Base-by-base conservation (phyloP, 106 monocot species). In the Apostasia shenzhenica region DNA sequence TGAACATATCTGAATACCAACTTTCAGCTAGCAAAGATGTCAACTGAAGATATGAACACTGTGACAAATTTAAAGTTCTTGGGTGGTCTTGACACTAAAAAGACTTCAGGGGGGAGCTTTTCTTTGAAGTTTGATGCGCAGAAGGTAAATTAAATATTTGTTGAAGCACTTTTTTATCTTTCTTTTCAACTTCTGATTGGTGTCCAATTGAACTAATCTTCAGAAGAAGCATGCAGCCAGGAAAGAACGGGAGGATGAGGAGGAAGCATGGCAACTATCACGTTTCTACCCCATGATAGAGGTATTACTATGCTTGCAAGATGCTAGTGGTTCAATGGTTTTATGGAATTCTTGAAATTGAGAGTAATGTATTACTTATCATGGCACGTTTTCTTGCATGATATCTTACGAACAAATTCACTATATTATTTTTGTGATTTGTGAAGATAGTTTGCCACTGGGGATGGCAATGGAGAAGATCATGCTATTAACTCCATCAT, bases 271-370 rank as follows among this genome's bases (percentile, higher is more conserved):
- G 85, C 74, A 74, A 72, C 62, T 90, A 10, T 86, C 77, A 68
- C 74, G 80, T 57, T 90, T 90, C 71, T 85, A 80, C 60, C 89
- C 89, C 0, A 69, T 90, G 74, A 76, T 90, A 47, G 89, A 90
- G 85, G 89, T 85, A 83, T 2, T 54, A 14, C 41, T 1, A 53
- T 57, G 44, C 14, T 45, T 8, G 56, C 45, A 55, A 26, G 26
- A 26, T 26, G 26, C 26, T 26, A 26, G 26, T 26, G 26, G 26
- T 26, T 26, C 26, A 26, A 26, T 26, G 26, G 26, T 26, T 26
- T 26, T 26, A 26, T 26, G 26, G 26, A 26, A 26, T 26, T 26
- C 26, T 26, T 26, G 26, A 26, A 26, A 26, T 26, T 26, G 26
- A 26, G 26, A 26, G 26, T 26, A 26, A 26, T 26, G 26, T 26